Conservation (phyloP, 2,329 filamentous ascomycete species). For the Neonectria coccinea region DNA sequence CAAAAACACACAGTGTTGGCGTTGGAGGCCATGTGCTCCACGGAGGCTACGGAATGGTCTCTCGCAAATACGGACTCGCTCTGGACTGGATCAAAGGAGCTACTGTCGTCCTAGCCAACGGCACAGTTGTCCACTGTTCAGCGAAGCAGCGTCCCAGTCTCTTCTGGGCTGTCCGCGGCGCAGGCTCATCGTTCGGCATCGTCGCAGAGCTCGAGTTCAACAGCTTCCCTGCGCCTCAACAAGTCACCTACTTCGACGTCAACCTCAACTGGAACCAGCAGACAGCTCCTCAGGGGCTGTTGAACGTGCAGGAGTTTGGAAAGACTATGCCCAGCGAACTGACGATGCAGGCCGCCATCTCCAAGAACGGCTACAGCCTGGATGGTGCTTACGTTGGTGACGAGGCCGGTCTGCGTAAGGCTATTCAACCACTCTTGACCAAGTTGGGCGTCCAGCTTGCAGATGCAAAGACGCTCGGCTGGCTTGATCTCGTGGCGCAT, state of each 20-base stretch:
- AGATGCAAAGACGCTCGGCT: conserved; percentile 34
- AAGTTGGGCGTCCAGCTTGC: conserved; percentile 32
- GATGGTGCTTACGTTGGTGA: conserved; percentile 45
- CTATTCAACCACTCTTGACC: conserved; percentile 34
- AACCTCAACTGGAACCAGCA: conserved; percentile 38
- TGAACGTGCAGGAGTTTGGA: conserved; percentile 46
- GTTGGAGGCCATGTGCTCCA: conserved; percentile 47
- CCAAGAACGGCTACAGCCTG: conserved; percentile 37
- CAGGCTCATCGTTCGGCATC: conserved; percentile 49
- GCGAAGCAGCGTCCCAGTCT: conserved; percentile 41
- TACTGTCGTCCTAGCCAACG: conserved; percentile 45
- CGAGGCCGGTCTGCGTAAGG: conserved; percentile 32
- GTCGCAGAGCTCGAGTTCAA: conserved; percentile 48
- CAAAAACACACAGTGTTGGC: conserved; percentile 38
- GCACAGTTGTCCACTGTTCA: conserved; percentile 45
- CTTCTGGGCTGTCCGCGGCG: conserved; percentile 48
- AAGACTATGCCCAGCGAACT: conserved; percentile 45
- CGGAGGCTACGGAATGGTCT: conserved; percentile 50
- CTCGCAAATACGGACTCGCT: conserved; percentile 46
- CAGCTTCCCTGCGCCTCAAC: conserved; percentile 39
- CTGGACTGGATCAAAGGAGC: conserved; percentile 47
- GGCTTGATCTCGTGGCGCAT: conserved; percentile 44
- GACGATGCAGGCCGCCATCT: conserved; percentile 43
- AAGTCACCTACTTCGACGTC: conserved; percentile 42
- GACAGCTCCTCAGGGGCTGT: conserved; percentile 34